A percentile compares a stretch with the other conserved stretches of the same genome.
These are phyloP conservation scores for Cardamine resedifolia DNA, from an alignment of 345 rosid genomes.

Conservation along the genomic window DNA sequence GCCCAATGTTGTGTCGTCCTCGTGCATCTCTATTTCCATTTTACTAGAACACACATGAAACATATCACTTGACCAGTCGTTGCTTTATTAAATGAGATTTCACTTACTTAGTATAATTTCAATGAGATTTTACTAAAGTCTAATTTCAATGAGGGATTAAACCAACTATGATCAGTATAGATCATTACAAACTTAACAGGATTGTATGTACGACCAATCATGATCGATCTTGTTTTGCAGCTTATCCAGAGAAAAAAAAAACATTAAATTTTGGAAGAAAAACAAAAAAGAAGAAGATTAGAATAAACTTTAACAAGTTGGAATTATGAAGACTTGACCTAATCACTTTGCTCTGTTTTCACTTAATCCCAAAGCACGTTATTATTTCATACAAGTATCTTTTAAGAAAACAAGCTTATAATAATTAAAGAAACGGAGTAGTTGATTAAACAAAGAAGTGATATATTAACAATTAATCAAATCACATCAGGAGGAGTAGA, in stretches of 20 bases:
- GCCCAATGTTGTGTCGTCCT: conserved; percentile 4
- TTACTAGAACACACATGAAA: conserved; percentile 18
- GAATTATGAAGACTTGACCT: conserved; percentile 32
- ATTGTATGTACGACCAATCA: not conserved
- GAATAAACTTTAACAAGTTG: not conserved
- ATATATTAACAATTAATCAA: not conserved
- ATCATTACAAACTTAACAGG: not conserved
- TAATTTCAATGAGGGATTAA: not conserved
- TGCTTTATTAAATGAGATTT: no score
- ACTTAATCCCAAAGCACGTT: conserved; percentile 27
- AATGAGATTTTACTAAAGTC: not conserved
- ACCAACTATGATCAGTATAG: not conserved
- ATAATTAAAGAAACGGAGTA: conserved; percentile 12
- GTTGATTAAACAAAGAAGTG: conserved; percentile 20
- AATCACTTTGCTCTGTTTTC: conserved; percentile 38
- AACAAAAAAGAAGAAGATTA: not conserved
- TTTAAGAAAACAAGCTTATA: not conserved
- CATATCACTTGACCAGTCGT: conserved; percentile 21
- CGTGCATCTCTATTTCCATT: conserved; percentile 32
- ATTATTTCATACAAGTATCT: not conserved
- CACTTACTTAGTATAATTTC: not conserved
- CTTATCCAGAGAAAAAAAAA: no score
- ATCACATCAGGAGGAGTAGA: conserved; percentile 1
- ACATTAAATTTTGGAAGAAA: not conserved
- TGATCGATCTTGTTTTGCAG: not conserved